A percentile compares a stretch with the other conserved stretches of the same genome.
Evolutionary conservation across 192 early-diverging fungal species (phyloP).

Genomic region (Backusella morwellensis): DNA sequence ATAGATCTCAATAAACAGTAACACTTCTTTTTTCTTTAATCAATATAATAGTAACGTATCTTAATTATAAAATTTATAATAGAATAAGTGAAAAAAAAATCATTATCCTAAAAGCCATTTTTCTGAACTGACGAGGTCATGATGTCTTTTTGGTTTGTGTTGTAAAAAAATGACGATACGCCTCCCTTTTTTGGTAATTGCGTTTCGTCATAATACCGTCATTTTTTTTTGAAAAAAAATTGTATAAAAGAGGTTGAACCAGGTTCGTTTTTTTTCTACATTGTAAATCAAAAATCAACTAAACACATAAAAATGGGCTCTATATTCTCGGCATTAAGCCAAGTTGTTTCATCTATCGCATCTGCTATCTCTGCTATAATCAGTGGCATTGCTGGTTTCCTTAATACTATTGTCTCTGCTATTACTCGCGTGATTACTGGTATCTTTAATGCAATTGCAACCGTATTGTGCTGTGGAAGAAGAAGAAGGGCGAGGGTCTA

Average conservation of each 20-base stretch:
- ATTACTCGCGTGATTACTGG: slow-evolving; percentile 25
- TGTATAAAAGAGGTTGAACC: not conserved
- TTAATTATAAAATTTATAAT: no score
- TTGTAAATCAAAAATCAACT: not conserved
- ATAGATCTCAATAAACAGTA: not conserved
- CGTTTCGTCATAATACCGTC: not conserved
- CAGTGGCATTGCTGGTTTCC: slow-evolving; percentile 23
- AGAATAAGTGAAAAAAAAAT: not conserved
- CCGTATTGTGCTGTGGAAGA: slow-evolving; percentile 6
- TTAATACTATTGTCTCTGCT: slow-evolving; percentile 18
- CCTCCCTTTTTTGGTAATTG: not conserved
- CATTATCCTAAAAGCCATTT: not conserved
- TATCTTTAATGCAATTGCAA: slow-evolving; percentile 26
- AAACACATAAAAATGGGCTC: slow-evolving; percentile 22
- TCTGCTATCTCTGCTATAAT: slow-evolving; percentile 21
- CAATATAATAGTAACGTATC: no score
- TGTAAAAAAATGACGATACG: not conserved
- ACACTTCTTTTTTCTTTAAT: not conserved
- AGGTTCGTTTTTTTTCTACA: not conserved
- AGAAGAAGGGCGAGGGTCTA: not conserved
- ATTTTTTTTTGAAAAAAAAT: not conserved
- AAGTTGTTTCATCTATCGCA: slow-evolving; percentile 23
- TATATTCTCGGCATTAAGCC: slow-evolving; percentile 17
- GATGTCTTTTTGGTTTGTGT: not conserved
- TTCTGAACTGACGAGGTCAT: not conserved